These are phyloP conservation scores for Botrytis porri DNA, from an alignment of 2,329 filamentous ascomycete species.

Conservation along the genomic window DNA sequence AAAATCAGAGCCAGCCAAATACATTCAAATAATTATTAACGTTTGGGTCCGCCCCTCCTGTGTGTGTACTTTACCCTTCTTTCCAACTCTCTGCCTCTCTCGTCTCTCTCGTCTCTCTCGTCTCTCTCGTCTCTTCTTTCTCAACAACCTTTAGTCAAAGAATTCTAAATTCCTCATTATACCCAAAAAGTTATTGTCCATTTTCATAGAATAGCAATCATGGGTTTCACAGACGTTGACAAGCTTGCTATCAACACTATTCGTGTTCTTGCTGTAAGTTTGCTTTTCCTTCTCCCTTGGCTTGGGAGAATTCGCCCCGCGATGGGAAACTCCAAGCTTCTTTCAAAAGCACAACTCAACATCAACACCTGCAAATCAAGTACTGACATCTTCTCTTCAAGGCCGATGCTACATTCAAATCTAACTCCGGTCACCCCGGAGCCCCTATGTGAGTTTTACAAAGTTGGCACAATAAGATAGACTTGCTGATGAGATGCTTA, in stretches of 20 bases:
- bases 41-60: constrained; percentile 13
- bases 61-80: background rate
- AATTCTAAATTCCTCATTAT: constrained; percentile 1
- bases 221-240: constrained; percentile 88
- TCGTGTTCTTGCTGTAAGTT: constrained; percentile 84
- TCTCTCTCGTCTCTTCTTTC: constrained; percentile 9
- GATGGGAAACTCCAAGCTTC: constrained; percentile 35
- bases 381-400: constrained; percentile 43
- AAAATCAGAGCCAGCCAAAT: background rate
- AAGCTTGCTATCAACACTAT: constrained; percentile 97
- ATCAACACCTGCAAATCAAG: constrained; percentile 17
- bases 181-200: background rate
- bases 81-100: constrained; percentile 7
- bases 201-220: constrained; percentile 42
- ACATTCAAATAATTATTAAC: background rate
- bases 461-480: background rate
- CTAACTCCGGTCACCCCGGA: constrained; percentile 98
- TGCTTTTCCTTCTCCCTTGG: constrained; percentile 26
- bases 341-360: constrained; percentile 24
- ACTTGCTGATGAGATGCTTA: constrained; percentile 34
- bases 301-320: constrained; percentile 38
- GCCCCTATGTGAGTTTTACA: constrained; percentile 76
- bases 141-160: background rate
- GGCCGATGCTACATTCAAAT: constrained; percentile 95
- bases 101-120: constrained; percentile 8